Percentiles rank a stretch among this genome's conserved stretches.
Evolutionary conservation across 2,329 filamentous ascomycete genomes (phyloP).

Genomic region (Cercospora beticola): DNA sequence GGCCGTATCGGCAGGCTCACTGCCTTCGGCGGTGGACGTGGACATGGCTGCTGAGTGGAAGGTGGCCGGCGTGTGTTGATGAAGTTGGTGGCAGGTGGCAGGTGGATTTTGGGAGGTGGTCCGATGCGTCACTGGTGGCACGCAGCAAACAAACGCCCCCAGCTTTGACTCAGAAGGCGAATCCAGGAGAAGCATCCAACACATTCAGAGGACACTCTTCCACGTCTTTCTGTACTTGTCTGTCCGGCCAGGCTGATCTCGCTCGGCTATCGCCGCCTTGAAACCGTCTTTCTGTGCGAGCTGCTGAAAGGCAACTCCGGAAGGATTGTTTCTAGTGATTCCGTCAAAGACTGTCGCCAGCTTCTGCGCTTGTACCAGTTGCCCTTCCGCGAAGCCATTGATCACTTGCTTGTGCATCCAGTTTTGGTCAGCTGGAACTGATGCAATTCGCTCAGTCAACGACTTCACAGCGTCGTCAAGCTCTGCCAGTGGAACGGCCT

Average conservation of each 20-base stretch:
- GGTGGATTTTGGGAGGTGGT: neutral
- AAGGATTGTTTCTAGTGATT: conserved; percentile 14
- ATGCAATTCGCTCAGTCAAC: neutral
- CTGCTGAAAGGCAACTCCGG: conserved; percentile 13
- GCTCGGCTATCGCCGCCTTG: conserved; percentile 13
- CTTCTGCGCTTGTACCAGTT: conserved; percentile 16
- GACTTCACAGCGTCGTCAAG: neutral
- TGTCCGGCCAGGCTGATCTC: conserved; percentile 17
- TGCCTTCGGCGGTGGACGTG: neutral
- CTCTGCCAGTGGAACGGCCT: neutral
- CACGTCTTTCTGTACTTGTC: conserved; percentile 18
- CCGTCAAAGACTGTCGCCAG: conserved; percentile 20
- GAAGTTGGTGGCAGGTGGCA: neutral
- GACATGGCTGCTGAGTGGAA: too few relatives aligned
- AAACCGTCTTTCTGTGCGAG: conserved; percentile 10
- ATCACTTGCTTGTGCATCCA: conserved; percentile 25
- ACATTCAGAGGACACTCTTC: conserved; percentile 13
- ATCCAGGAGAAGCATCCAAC: neutral
- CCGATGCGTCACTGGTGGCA: neutral
- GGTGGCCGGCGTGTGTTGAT: neutral
- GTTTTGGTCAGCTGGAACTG: conserved; percentile 7
- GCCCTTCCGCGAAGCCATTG: conserved; percentile 17
- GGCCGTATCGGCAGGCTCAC: neutral
- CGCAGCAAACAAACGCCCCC: neutral
- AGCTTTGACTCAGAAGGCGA: neutral